Evolutionary conservation across 768 basidiomycete species (phyloP).

Genomic region (Xerocomus spinulosus): DNA sequence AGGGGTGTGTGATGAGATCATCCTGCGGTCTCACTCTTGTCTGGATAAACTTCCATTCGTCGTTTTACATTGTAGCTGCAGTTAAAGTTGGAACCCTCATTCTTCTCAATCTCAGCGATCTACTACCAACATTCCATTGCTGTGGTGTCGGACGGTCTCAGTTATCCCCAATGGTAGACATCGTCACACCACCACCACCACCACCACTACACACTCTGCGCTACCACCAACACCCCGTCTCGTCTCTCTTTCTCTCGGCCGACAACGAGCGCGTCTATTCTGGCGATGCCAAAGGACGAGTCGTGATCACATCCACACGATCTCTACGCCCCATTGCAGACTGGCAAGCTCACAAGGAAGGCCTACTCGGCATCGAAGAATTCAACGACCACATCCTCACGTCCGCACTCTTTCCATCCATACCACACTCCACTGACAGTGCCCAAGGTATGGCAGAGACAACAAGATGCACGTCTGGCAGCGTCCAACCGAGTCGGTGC

Average conservation of each 20-base stretch:
- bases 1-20: too few species aligned
- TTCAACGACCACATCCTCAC: conserved; percentile 66
- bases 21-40: too few species aligned
- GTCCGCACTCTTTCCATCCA: conserved; percentile 44
- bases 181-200: conserved; percentile 29
- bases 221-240: conserved; percentile 61
- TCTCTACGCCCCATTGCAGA: conserved; percentile 66
- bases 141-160: too few species aligned
- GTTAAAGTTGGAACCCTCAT: too few species aligned
- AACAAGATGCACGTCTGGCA: conserved; percentile 80
- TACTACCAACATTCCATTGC: too few species aligned
- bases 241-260: conserved; percentile 54
- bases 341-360: conserved; percentile 79
- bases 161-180: too few species aligned
- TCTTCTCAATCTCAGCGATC: too few species aligned
- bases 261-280: conserved; percentile 84
- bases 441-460: conserved; percentile 74
- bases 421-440: background rate
- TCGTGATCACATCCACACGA: conserved; percentile 71
- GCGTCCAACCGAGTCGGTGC: conserved; percentile 44
- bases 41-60: too few species aligned
- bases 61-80: too few species aligned
- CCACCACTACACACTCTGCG: conserved; percentile 74
- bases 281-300: conserved; percentile 75
- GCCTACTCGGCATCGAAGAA: conserved; percentile 76